Conservation (phyloP, 2,329 filamentous ascomycete species). For the Epichloe uncinata region DNA sequence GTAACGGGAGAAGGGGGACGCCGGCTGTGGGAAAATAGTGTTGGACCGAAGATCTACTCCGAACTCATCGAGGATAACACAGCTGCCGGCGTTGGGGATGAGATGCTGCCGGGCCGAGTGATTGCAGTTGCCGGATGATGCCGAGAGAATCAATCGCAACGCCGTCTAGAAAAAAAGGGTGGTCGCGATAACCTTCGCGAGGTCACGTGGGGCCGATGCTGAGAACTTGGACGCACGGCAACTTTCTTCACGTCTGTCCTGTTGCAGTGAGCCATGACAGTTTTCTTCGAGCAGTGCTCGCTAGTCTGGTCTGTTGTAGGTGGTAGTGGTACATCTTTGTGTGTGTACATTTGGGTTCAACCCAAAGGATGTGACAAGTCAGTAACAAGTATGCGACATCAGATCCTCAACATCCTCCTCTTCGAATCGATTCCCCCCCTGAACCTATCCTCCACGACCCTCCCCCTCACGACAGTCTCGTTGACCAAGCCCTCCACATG, state of each 20-base stretch:
- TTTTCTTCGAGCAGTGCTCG: not conserved
- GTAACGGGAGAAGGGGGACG: no score
- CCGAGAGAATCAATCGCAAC: no score
- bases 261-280: no score
- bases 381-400: constrained; percentile 4
- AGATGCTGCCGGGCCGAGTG: no score
- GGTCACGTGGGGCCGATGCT: not conserved
- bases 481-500: constrained; percentile 64
- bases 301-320: not conserved
- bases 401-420: constrained; percentile 38
- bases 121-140: no score
- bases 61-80: no score
- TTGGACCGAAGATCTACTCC: not conserved
- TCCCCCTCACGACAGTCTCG: constrained; percentile 52
- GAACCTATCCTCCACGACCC: constrained; percentile 57
- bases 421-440: constrained; percentile 50
- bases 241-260: no score
- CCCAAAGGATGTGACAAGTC: no score
- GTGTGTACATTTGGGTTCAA: not conserved
- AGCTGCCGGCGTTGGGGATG: no score
- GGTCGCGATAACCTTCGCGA: constrained; percentile 1
- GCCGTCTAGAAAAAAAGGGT: not conserved
- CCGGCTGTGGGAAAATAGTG: no score
- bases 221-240: not conserved
- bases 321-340: not conserved